Evolutionary conservation across 257 asterid genomes (phyloP).

Genomic region (Solanum sparsipilum): DNA sequence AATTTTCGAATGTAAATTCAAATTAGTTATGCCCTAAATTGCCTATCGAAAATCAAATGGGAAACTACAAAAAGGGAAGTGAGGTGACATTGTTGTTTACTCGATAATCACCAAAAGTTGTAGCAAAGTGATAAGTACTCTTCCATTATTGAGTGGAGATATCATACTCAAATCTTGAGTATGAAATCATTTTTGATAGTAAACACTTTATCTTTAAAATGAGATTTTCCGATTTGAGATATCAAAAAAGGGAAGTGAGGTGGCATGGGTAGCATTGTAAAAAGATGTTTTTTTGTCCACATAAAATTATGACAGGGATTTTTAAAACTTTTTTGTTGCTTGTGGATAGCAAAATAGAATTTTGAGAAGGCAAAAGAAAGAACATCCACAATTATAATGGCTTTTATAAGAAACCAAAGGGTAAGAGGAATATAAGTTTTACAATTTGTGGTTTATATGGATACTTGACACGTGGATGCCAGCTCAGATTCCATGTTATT

Average conservation of each 20-base stretch:
- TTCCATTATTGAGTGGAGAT: accelerated
- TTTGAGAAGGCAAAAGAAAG: background rate
- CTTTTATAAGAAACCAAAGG: background rate
- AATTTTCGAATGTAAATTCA: accelerated
- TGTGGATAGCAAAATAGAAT: background rate
- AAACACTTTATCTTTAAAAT: accelerated
- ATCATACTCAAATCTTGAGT: background rate
- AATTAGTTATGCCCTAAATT: accelerated
- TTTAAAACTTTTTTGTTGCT: background rate
- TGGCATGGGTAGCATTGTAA: background rate
- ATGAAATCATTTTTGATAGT: background rate
- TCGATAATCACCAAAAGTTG: background rate
- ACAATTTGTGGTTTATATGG: background rate
- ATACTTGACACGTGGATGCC: background rate
- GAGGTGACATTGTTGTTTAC: no score
- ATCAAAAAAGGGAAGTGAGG: background rate
- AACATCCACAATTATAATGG: background rate
- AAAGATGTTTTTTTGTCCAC: background rate
- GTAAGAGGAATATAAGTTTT: background rate
- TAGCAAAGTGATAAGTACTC: background rate
- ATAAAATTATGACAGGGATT: background rate
- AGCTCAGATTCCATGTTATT: background rate
- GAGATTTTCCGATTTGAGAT: background rate
- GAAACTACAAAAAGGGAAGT: background rate
- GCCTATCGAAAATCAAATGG: background rate